Percentiles rank a stretch among this genome's conserved stretches.
Conservation (phyloP, 768 basidiomycete species). For the Cubamyces sp. region DNA sequence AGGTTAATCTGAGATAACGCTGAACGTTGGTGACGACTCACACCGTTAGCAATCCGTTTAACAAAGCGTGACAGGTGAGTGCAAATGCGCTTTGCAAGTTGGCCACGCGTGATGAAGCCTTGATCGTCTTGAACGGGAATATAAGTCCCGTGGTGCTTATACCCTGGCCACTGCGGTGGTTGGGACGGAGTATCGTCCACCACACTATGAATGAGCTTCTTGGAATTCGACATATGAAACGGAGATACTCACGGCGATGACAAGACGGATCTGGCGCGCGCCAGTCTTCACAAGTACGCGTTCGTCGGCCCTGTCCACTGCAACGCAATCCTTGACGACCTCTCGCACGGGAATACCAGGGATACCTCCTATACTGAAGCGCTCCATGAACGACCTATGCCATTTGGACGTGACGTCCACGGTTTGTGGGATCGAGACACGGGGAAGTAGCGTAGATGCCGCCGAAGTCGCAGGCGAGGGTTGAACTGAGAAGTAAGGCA, state of each 20-base stretch:
- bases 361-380: slow-evolving; percentile 14
- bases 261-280: slow-evolving; percentile 23
- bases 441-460: neutral
- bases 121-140: slow-evolving; percentile 21
- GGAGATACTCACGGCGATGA: slow-evolving; percentile 20
- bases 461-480: neutral
- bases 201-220: neutral
- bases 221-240: neutral
- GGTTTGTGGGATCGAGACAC: slow-evolving; percentile 16
- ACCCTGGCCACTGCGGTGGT: slow-evolving; percentile 29
- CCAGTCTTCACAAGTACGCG: slow-evolving; percentile 19
- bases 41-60: slow-evolving; percentile 1
- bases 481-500: neutral
- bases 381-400: neutral
- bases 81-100: slow-evolving; percentile 22
- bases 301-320: slow-evolving; percentile 14
- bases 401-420: slow-evolving; percentile 1
- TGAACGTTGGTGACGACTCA: slow-evolving; percentile 6
- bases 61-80: slow-evolving; percentile 12
- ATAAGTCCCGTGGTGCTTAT: slow-evolving; percentile 23
- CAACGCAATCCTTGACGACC: slow-evolving; percentile 7
- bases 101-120: slow-evolving; percentile 19
- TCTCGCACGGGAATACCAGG: slow-evolving; percentile 20
- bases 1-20: too few species aligned
- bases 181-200: neutral